These are phyloP conservation scores for Colletotrichum sp. DNA, from an alignment of 2,329 filamentous ascomycete species.

Conservation along the genomic window DNA sequence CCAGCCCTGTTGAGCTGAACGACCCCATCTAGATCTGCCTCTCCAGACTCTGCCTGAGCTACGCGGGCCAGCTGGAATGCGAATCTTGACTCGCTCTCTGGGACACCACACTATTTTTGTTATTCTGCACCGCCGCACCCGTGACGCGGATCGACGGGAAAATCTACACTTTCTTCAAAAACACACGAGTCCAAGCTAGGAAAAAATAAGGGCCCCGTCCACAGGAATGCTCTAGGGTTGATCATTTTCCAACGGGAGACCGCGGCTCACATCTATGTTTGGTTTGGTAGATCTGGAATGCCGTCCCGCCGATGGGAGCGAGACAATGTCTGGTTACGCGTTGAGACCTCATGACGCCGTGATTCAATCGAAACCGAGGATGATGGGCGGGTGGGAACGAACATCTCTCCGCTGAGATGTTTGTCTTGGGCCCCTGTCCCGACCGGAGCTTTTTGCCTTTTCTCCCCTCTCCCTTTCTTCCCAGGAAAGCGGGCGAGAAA, in stretches of 20 bases:
- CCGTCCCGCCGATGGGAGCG: not conserved
- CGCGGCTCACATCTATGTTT: not conserved
- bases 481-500: not conserved
- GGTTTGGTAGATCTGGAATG: too few species aligned
- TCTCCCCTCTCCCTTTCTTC: not conserved
- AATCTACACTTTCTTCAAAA: not conserved
- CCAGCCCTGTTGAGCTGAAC: not conserved
- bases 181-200: not conserved
- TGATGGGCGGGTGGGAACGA: not conserved
- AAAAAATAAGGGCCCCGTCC: not conserved
- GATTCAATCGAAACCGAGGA: not conserved
- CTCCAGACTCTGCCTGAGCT: not conserved
- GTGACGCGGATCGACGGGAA: not conserved
- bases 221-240: not conserved
- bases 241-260: not conserved
- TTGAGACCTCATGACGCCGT: constrained; percentile 6
- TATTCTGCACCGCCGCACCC: not conserved
- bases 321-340: constrained; percentile 14
- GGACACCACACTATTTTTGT: not conserved
- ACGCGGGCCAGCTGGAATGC: not conserved
- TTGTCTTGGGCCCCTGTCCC: not conserved
- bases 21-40: not conserved
- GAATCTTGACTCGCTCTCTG: not conserved
- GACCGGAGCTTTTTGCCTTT: not conserved
- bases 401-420: too few species aligned